Evolutionary conservation across 139 green algal genomes (phyloP), one percentile per base, ranked within the genome.

Genomic region (Ostreobium quekettii): DNA sequence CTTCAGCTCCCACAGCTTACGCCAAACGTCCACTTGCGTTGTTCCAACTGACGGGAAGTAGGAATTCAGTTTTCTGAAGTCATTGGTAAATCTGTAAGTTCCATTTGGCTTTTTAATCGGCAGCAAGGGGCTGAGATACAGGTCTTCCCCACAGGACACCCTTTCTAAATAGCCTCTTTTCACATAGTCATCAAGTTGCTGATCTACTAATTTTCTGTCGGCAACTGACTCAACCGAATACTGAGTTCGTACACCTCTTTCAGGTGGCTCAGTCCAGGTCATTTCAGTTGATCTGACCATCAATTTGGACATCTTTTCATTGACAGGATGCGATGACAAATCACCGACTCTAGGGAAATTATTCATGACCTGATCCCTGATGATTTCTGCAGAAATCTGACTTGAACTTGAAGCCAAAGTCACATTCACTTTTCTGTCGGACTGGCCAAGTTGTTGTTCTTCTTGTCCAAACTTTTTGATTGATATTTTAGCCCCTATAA

Each of bases 41-140:
- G 32, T 66, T 28, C 59, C 59, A 31, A 4, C 15, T n/a, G 30
- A 57, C 4, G 6, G 61, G 31, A 68, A 68, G 35, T 68, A 68
- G 4, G 35, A 36, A 30, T 68, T 68, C 5, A 68, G 7, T n/a
- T 35, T 24, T 28, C 61, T 53, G 61, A 56, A 68, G 35, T 68
- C 61, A 6, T 53, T 68, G 6, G 61, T 68, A 38, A 68, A 22
- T 32, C 61, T 35, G 4, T 38, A 15, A 28, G 30, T 28, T 35
- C 61, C 61, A 28, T 68, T 56, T 19, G 61, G 35, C 61, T 68
- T 68, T 6, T 19, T 4, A 28, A 68, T 29, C 4, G 61, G 61
- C 6, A 47, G 26, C 8, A 68, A 38, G 7, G 61, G 61, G 37
- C 35, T 56, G 3, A 68, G 35, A 29, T 56, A 68, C 22, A 68